Conservation (phyloP, 169 alveolate species). For the Plasmodium cynomolgi region DNA sequence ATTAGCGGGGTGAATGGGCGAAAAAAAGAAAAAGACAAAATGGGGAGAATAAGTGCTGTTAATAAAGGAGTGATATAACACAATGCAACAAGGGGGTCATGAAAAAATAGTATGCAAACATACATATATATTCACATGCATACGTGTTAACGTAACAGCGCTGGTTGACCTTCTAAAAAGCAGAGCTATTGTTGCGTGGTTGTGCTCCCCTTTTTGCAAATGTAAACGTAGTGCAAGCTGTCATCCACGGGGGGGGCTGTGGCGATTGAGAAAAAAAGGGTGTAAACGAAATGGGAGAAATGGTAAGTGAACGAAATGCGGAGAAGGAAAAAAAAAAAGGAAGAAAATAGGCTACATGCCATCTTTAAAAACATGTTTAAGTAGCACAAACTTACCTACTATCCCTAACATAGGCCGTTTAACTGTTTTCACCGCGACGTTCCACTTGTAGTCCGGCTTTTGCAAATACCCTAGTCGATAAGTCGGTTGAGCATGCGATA, state of each 20-base stretch:
- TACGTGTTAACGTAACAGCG: neutral
- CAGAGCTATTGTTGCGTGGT: slow-evolving; percentile 9
- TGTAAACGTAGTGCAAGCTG: slow-evolving; percentile 57
- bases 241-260: slow-evolving; percentile 74
- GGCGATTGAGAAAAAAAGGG: neutral
- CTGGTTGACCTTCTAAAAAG: neutral
- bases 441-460: slow-evolving; percentile 62
- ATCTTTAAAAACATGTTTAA: neutral
- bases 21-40: neutral
- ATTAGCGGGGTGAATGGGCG: neutral
- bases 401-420: slow-evolving; percentile 72
- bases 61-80: neutral
- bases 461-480: slow-evolving; percentile 74
- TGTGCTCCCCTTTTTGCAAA: slow-evolving; percentile 53
- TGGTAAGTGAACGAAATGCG: neutral
- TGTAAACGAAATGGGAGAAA: neutral
- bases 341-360: neutral
- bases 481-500: slow-evolving; percentile 75
- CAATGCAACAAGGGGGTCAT: neutral
- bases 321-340: slow-evolving; percentile 16
- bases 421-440: slow-evolving; percentile 56
- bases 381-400: slow-evolving; percentile 37
- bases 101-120: neutral
- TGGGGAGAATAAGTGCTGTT: neutral
- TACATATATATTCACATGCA: neutral